These are phyloP conservation scores for Proliferodiscus dingleyae DNA, from an alignment of 2,329 filamentous ascomycete species.

Conservation along the genomic window DNA sequence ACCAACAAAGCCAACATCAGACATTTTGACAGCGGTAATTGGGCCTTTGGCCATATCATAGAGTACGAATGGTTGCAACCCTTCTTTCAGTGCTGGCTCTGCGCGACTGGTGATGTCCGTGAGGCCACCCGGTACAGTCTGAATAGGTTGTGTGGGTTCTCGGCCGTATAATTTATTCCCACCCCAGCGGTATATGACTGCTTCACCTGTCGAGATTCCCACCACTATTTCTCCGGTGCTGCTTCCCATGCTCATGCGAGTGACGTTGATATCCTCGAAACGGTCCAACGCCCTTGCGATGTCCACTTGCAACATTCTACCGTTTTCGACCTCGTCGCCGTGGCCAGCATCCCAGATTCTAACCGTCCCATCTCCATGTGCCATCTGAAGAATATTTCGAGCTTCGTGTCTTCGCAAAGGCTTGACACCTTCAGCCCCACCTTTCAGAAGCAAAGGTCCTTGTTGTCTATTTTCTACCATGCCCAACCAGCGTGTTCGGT, in stretches of 20 bases:
- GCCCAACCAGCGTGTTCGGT: constrained; percentile 79
- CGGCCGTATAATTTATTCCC: constrained; percentile 67
- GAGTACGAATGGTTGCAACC: constrained; percentile 72
- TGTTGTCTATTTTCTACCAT: constrained; percentile 80
- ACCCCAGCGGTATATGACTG: constrained; percentile 85
- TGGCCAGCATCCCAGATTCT: constrained; percentile 90
- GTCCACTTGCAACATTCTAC: constrained; percentile 75
- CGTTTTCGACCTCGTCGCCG: constrained; percentile 89
- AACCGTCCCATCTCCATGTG: constrained; percentile 88
- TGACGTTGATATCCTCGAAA: constrained; percentile 71
- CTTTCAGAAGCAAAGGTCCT: constrained; percentile 72
- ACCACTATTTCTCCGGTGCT: constrained; percentile 79
- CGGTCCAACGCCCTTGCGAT: constrained; percentile 76
- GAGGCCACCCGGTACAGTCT: constrained; percentile 62
- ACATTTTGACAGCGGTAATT: constrained; percentile 73
- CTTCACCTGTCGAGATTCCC: constrained; percentile 77
- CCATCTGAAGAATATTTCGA: constrained; percentile 78
- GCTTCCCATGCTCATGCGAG: constrained; percentile 74
- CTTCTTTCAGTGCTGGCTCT: constrained; percentile 71
- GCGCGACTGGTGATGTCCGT: constrained; percentile 69
- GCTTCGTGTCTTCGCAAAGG: constrained; percentile 73
- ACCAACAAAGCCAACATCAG: constrained; percentile 89
- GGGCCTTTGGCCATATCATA: constrained; percentile 80
- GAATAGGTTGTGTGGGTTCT: constrained; percentile 47
- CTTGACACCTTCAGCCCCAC: constrained; percentile 68